phyloP scores from a whole-genome alignment of 345 rosid genomes.

The Lepidium didymum region DNA sequence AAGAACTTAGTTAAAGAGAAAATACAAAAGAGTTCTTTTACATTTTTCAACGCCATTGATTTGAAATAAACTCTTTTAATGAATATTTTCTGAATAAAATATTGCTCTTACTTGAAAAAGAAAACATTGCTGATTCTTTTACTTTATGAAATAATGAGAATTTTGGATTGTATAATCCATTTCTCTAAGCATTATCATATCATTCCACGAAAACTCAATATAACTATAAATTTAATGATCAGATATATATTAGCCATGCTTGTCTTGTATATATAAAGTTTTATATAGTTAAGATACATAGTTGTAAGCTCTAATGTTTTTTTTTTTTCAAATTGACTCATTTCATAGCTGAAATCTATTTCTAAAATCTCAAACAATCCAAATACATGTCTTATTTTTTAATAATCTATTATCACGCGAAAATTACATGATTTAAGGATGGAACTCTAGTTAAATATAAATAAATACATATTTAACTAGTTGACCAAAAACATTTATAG shows the following conservation, averaged over 20 bases:
- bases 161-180: not conserved
- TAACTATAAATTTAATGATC: not conserved
- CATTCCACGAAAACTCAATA: not conserved
- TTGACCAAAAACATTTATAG: too few species aligned
- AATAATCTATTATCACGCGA: too few species aligned
- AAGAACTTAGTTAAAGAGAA: not conserved
- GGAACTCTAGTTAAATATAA: too few species aligned
- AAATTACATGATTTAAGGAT: too few species aligned
- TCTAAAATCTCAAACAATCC: too few species aligned
- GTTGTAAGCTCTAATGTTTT: too few species aligned
- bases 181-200: not conserved
- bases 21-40: not conserved
- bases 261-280: not conserved
- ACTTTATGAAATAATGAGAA: not conserved
- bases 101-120: not conserved
- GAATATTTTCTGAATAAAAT: not conserved
- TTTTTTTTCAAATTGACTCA: too few species aligned
- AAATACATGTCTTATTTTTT: too few species aligned
- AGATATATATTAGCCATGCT: not conserved
- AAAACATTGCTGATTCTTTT: not conserved
- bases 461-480: too few species aligned
- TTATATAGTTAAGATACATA: not conserved
- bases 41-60: not conserved
- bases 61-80: not conserved
- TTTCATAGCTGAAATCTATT: too few species aligned